Evolutionary conservation across 2,329 filamentous ascomycete genomes (phyloP), one percentile per base, ranked within the genome.

Genomic region (Uncinocarpus reesii): DNA sequence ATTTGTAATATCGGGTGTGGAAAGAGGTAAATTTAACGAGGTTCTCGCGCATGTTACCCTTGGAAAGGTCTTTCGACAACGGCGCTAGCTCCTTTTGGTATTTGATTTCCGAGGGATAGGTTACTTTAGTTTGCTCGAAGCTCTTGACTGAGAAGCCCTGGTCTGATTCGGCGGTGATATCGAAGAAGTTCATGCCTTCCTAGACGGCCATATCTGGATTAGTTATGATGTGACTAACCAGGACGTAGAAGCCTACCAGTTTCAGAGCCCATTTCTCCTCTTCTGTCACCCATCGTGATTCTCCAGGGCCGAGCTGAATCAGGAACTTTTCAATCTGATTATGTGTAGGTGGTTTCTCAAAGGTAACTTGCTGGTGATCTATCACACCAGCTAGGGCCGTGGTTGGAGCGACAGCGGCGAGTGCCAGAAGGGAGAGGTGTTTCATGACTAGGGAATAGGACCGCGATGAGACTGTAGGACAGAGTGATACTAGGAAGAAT

Each of bases 261-360:
- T 84, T 82, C 55, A 96, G 71, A 65, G 83, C 81, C 88, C 90
- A 95, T 69, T 96, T 98, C 71, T 95, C 81, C 29, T 95, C 86
- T 60, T 96, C 90, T 0, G 86, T 93, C 26, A 95, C 83, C 84
- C 86, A 92, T 73, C 77, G 73, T 20, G 82, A 89, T 63, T 90
- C 76, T 48, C 85, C 87, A 2, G 87, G 87, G n/a, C 79, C 77
- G 21, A 92, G 74, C 71, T 96, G 89, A 54, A 98, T 81, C 40
- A 94, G 74, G 65, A 77, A 92, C 57, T 74, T 73, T n/a, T 52
- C 50, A 20, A n/a, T 15, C 4, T n/a, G 31, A 8, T 18, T 28
- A 6, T 44, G 16, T 3, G 18, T n/a, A 2, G 23, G 6, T 5
- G 40, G 16, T 10, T 44, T 32, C 4, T 35, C 32, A 34, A 49